phyloP scores from a whole-genome alignment of 768 basidiomycete species.

The Cystobasidium onofrii region DNA sequence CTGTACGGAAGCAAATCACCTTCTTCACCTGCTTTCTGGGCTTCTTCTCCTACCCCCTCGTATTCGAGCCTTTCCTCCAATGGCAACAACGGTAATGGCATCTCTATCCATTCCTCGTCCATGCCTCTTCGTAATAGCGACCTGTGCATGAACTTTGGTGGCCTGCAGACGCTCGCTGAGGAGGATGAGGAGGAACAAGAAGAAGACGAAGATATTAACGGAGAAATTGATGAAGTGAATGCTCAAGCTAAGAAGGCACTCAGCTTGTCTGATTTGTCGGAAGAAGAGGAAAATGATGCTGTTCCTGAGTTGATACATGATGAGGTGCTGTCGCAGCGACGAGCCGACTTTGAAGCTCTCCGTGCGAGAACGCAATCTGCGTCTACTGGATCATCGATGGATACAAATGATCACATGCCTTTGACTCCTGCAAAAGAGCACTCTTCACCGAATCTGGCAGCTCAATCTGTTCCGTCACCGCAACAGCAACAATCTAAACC shows the following conservation, averaged over 20 bases:
- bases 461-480: not conserved
- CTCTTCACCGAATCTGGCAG: not conserved
- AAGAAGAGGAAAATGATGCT: slow-evolving; percentile 27
- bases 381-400: slow-evolving; percentile 17
- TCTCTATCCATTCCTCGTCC: slow-evolving; percentile 19
- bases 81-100: slow-evolving; percentile 15
- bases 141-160: slow-evolving; percentile 21
- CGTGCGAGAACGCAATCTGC: slow-evolving; percentile 26
- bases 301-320: slow-evolving; percentile 32
- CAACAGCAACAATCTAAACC: slow-evolving; percentile 8
- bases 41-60: slow-evolving; percentile 12
- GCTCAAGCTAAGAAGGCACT: not conserved
- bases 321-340: not conserved
- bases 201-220: slow-evolving; percentile 12
- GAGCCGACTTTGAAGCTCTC: not conserved
- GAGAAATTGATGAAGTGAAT: not conserved
- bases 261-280: slow-evolving; percentile 11
- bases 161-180: slow-evolving; percentile 33
- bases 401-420: slow-evolving; percentile 28
- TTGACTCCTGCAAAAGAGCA: slow-evolving; percentile 26
- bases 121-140: slow-evolving; percentile 16
- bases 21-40: slow-evolving; percentile 17
- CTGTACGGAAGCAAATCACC: not conserved
- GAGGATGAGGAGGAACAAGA: slow-evolving; percentile 34
- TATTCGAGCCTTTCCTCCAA: not conserved